Percentiles rank a stretch among this genome's conserved stretches.
phyloP scores from a whole-genome alignment of 1,139 yeast species.

The Geotrichum restrictum region DNA sequence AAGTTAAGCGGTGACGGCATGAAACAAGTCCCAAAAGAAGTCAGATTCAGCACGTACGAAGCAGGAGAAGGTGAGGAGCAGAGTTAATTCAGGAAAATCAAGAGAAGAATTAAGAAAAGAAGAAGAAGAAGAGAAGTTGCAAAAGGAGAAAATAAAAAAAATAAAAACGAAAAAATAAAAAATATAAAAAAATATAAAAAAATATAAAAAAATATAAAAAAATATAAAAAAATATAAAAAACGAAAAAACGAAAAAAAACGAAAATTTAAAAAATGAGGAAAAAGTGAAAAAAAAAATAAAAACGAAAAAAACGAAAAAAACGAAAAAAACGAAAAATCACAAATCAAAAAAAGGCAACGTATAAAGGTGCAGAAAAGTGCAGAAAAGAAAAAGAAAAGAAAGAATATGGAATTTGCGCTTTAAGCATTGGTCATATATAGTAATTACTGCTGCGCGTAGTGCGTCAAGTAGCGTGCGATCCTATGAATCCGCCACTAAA shows the following conservation, averaged over 20 bases:
- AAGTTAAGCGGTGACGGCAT: neutral
- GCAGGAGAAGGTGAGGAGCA: too few relatives aligned
- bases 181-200: neutral
- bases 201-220: neutral
- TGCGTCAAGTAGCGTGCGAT: neutral
- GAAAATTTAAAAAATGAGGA: neutral
- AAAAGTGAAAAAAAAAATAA: neutral
- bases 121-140: neutral
- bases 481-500: neutral
- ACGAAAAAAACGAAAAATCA: neutral
- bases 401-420: neutral
- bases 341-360: neutral
- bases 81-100: too few relatives aligned
- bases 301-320: neutral
- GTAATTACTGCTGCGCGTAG: neutral
- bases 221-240: neutral
- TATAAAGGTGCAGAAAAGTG: neutral
- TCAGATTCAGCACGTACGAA: too few relatives aligned
- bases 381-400: neutral
- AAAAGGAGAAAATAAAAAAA: neutral
- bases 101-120: neutral
- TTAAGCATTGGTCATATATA: neutral
- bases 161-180: neutral
- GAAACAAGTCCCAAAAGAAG: neutral
- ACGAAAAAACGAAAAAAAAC: neutral